A percentile compares a stretch with the other conserved stretches of the same genome.
Evolutionary conservation across 768 basidiomycete species (phyloP).

Genomic region (Cubamyces lactineus): DNA sequence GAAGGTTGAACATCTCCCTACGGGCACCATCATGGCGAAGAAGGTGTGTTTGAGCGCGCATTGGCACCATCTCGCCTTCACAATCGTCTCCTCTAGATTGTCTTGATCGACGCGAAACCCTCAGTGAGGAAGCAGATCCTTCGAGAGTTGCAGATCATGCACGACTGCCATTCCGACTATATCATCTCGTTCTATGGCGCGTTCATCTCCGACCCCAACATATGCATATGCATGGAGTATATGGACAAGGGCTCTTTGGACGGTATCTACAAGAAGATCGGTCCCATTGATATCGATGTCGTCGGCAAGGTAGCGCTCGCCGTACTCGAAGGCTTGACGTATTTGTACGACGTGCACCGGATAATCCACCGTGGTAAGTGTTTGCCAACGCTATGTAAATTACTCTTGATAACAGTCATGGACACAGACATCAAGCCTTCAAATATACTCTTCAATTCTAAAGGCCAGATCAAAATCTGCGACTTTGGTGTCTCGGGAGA

Average conservation of each 20-base stretch:
- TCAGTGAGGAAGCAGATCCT: slow-evolving; percentile 96
- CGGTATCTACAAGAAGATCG: slow-evolving; percentile 94
- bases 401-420: not conserved
- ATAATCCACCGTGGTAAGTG: slow-evolving; percentile 97
- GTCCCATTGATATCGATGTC: slow-evolving; percentile 89
- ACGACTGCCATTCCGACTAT: slow-evolving; percentile 90
- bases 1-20: slow-evolving; percentile 90
- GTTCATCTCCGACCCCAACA: slow-evolving; percentile 95
- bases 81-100: slow-evolving; percentile 58
- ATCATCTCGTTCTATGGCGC: slow-evolving; percentile 99
- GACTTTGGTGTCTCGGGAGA: slow-evolving; percentile 99
- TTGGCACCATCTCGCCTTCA: not conserved
- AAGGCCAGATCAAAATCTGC: slow-evolving; percentile 97
- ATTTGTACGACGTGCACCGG: slow-evolving; percentile 95
- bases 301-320: slow-evolving; percentile 94
- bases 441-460: slow-evolving; percentile 93
- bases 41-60: slow-evolving; percentile 61
- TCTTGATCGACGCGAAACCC: slow-evolving; percentile 95
- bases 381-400: not conserved
- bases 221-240: slow-evolving; percentile 98
- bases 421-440: slow-evolving; percentile 95
- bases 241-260: slow-evolving; percentile 95
- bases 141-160: slow-evolving; percentile 98
- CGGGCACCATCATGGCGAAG: slow-evolving; percentile 95
- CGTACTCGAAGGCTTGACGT: slow-evolving; percentile 93